Percentiles rank a stretch among this genome's conserved stretches.
These are phyloP conservation scores for Diplodia intermedia DNA, from an alignment of 2,329 filamentous ascomycete species.

Conservation along the genomic window DNA sequence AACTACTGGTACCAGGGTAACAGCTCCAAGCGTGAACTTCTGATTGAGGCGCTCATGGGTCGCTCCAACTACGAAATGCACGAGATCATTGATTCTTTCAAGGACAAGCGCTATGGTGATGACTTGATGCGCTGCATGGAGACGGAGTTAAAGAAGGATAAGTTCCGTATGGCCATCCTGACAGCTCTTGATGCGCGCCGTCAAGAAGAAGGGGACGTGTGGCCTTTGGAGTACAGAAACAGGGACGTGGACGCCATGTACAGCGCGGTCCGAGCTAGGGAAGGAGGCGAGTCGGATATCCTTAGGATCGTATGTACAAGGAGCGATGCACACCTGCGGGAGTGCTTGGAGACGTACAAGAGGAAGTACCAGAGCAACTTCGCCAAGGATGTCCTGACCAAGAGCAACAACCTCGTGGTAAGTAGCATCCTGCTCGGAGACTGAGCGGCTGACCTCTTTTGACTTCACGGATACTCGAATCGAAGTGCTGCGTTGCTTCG, in stretches of 20 bases:
- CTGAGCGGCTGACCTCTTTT: not conserved
- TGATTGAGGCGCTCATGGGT: slow-evolving; percentile 94
- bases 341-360: slow-evolving; percentile 81
- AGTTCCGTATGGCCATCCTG: slow-evolving; percentile 89
- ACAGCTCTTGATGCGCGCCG: slow-evolving; percentile 81
- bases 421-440: slow-evolving; percentile 51
- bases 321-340: slow-evolving; percentile 80
- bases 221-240: slow-evolving; percentile 62
- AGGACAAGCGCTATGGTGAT: slow-evolving; percentile 89
- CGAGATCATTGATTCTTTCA: slow-evolving; percentile 85
- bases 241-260: slow-evolving; percentile 76
- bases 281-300: slow-evolving; percentile 87
- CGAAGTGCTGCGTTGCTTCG: not conserved
- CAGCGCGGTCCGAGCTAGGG: slow-evolving; percentile 70
- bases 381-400: slow-evolving; percentile 82
- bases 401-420: slow-evolving; percentile 92
- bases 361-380: slow-evolving; percentile 78
- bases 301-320: slow-evolving; percentile 81
- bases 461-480: not conserved
- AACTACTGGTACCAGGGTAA: slow-evolving; percentile 97
- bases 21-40: slow-evolving; percentile 80
- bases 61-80: slow-evolving; percentile 86
- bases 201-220: slow-evolving; percentile 77
- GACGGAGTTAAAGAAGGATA: slow-evolving; percentile 91
- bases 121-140: slow-evolving; percentile 85